Percentiles rank a stretch among this genome's conserved stretches.
Evolutionary conservation across 2,329 filamentous ascomycete genomes (phyloP).

Genomic region (Dactylellina cionopaga): DNA sequence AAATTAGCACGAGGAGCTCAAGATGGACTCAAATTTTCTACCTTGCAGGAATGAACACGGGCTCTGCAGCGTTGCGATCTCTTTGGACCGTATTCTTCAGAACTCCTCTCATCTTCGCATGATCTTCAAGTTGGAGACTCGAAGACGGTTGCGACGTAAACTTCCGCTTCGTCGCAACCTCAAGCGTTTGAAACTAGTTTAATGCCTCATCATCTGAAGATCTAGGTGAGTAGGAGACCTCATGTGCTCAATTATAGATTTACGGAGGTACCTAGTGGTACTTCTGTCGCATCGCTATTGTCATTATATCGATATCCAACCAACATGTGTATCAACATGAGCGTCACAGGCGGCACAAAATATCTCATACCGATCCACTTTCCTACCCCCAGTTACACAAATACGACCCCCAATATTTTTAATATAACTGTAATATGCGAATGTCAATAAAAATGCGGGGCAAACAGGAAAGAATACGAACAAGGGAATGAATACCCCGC

Average conservation of each 20-base stretch:
- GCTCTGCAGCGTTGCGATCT: neutral
- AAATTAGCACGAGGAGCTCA: slow-evolving; percentile 27
- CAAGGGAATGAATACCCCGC: slow-evolving; percentile 29
- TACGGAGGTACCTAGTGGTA: slow-evolving; percentile 45
- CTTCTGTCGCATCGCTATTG: slow-evolving; percentile 14
- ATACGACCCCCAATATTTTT: slow-evolving; percentile 24
- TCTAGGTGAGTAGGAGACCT: slow-evolving; percentile 14
- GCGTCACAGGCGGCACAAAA: slow-evolving; percentile 32
- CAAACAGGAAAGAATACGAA: neutral
- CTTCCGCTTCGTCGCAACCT: slow-evolving; percentile 10
- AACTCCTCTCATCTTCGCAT: slow-evolving; percentile 36
- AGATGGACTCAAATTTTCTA: slow-evolving; percentile 1
- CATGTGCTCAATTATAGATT: slow-evolving; percentile 10
- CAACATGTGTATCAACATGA: slow-evolving; percentile 13
- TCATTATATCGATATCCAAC: neutral
- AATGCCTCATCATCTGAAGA: slow-evolving; percentile 51
- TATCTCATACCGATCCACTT: slow-evolving; percentile 34
- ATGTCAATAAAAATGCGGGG: slow-evolving; percentile 24
- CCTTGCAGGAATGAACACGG: slow-evolving; percentile 16
- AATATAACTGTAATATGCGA: slow-evolving; percentile 17
- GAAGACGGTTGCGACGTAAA: neutral
- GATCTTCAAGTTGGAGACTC: slow-evolving; percentile 6
- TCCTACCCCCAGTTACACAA: slow-evolving; percentile 1
- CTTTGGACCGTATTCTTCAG: neutral
- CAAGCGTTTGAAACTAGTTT: slow-evolving; percentile 1